These are phyloP conservation scores for Vanrija sp. DNA, from an alignment of 1,284 basidiomycete genomes.

Conservation along the genomic window DNA sequence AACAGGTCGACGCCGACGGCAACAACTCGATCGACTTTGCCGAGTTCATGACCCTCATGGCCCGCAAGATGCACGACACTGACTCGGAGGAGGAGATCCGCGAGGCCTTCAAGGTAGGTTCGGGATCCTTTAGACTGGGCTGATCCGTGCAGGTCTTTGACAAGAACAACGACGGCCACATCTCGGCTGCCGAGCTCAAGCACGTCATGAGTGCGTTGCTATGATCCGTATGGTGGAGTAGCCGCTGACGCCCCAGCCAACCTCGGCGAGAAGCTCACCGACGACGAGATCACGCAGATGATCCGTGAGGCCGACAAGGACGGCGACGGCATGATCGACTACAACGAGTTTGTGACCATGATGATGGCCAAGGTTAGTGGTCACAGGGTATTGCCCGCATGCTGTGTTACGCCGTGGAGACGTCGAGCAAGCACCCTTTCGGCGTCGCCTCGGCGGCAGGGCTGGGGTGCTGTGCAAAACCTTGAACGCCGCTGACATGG, in stretches of 20 bases:
- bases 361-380: conserved; percentile 46
- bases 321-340: conserved; percentile 53
- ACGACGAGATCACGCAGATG: conserved; percentile 95
- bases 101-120: conserved; percentile 58
- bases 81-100: conserved; percentile 69
- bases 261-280: conserved; percentile 84
- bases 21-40: conserved; percentile 93
- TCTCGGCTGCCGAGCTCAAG: conserved; percentile 66
- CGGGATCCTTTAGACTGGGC: too few relatives aligned
- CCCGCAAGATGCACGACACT: conserved; percentile 89
- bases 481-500: too few relatives aligned
- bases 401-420: too few relatives aligned
- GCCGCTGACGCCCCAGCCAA: conserved; percentile 35
- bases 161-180: conserved; percentile 63
- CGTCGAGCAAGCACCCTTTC: too few relatives aligned
- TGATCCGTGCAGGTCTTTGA: conserved; percentile 53
- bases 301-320: conserved; percentile 97
- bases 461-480: too few relatives aligned
- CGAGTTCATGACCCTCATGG: conserved; percentile 94
- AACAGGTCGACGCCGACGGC: conserved; percentile 57
- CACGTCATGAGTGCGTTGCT: conserved; percentile 82
- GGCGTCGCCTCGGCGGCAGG: too few relatives aligned
- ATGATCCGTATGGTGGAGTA: background rate
- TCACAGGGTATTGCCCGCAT: too few relatives aligned
- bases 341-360: conserved; percentile 56